These are phyloP conservation scores for Mrakia blollopis DNA, from an alignment of 768 basidiomycete genomes.

Conservation along the genomic window DNA sequence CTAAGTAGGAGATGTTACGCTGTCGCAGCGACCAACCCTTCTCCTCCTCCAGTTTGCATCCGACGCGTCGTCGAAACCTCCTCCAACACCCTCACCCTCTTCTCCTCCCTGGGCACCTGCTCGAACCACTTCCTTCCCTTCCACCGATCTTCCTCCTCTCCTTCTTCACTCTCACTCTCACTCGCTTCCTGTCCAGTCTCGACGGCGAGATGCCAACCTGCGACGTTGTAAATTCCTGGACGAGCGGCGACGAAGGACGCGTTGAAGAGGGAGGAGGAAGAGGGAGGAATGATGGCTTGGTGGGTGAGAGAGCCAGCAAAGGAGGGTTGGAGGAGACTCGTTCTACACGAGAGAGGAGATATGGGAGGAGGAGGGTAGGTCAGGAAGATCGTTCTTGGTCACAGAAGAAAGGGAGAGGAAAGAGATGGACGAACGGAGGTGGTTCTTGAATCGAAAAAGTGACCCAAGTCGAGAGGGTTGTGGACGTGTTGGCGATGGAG, in stretches of 20 bases:
- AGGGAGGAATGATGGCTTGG: neutral
- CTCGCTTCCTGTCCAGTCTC: neutral
- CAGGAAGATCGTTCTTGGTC: too few species aligned
- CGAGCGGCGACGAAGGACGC: slow-evolving; percentile 2
- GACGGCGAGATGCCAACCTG: neutral
- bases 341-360: neutral
- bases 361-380: neutral
- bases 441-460: slow-evolving; percentile 5
- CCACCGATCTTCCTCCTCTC: neutral
- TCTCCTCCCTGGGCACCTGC: neutral
- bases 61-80: neutral
- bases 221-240: neutral
- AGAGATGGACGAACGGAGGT: neutral
- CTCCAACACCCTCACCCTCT: slow-evolving; percentile 1
- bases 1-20: too few species aligned
- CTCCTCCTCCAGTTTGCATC: too few species aligned
- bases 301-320: neutral
- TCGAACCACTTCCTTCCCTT: slow-evolving; percentile 8
- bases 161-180: neutral
- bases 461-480: neutral
- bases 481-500: slow-evolving; percentile 17
- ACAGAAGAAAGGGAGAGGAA: too few species aligned
- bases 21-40: too few species aligned
- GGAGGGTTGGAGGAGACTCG: neutral
- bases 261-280: neutral